Conservation (phyloP, 495 filamentous ascomycete genomes). For the Hypoxylon lenormandii region DNA sequence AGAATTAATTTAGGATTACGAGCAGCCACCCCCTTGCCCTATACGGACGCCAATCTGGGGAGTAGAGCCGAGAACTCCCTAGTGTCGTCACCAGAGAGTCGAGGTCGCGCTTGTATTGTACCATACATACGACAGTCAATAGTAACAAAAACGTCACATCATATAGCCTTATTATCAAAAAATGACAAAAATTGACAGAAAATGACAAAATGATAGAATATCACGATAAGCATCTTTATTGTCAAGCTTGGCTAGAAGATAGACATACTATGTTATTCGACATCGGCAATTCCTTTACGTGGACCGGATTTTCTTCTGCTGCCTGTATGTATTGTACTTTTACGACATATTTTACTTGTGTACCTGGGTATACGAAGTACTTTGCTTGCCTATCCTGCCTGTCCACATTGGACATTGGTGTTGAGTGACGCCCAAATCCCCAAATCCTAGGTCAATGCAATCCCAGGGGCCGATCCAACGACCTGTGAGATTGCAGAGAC, state of each 20-base stretch:
- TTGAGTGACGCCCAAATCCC: constrained; percentile 2
- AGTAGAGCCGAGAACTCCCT: constrained; percentile 42
- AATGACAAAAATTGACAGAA: background rate
- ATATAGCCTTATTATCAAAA: constrained; percentile 5
- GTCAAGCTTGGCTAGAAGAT: background rate
- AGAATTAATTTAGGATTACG: constrained; percentile 45
- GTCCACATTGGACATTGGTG: no score
- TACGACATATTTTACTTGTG: no score
- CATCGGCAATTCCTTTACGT: background rate
- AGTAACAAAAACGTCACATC: constrained; percentile 34
- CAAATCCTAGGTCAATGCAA: constrained; percentile 10
- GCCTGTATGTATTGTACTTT: background rate
- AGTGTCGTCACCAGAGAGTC: constrained; percentile 24
- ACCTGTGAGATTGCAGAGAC: constrained; percentile 24
- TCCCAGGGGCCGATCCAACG: constrained; percentile 24
- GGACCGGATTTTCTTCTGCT: background rate
- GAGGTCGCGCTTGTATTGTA: constrained; percentile 14
- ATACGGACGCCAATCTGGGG: constrained; percentile 43
- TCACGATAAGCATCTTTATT: background rate
- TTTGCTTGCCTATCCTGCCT: no score
- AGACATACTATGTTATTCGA: background rate
- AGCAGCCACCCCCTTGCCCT: constrained; percentile 35
- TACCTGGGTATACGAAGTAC: background rate
- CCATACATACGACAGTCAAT: constrained; percentile 10
- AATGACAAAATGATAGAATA: constrained; percentile 1